These are phyloP conservation scores for Delonix regia DNA, from an alignment of 306 rosid species.

Conservation along the genomic window DNA sequence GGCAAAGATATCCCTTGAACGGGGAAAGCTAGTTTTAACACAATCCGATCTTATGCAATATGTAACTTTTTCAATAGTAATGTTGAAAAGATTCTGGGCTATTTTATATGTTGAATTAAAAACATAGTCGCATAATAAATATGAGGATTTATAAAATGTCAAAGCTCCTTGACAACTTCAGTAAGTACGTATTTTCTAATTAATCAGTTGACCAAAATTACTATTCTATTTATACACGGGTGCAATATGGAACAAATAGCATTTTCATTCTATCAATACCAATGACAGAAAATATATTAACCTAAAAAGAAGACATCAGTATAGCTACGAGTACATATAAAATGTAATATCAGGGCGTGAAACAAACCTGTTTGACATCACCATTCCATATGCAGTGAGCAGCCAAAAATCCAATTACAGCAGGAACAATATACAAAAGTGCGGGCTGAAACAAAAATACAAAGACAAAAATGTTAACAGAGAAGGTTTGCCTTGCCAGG, in stretches of 20 bases:
- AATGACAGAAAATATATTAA: conserved; percentile 25
- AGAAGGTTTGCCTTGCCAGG: conserved; percentile 12
- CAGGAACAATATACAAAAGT: conserved; percentile 88
- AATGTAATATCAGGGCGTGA: conserved; percentile 13
- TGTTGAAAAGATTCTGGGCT: not conserved
- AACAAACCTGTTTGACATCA: conserved; percentile 88
- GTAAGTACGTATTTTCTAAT: not conserved
- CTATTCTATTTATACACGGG: not conserved
- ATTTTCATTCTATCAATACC: not conserved
- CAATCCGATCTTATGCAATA: not conserved
- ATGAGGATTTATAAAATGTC: not conserved
- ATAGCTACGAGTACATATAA: not conserved
- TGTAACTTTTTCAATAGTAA: not conserved
- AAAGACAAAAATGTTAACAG: conserved; percentile 25
- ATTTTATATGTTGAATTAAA: not conserved
- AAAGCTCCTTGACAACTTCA: not conserved
- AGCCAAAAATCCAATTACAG: conserved; percentile 95
- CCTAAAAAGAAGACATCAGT: not conserved
- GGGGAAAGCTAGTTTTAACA: not conserved
- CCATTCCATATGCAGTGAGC: conserved; percentile 93
- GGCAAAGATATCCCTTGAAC: not conserved
- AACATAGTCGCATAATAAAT: not conserved
- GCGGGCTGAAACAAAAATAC: conserved; percentile 76
- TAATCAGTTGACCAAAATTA: not conserved
- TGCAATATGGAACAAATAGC: conserved; percentile 2